Evolutionary conservation across 768 basidiomycete species (phyloP), one percentile per base, ranked within the genome.

Genomic region (Leucocoprinus leucothites): DNA sequence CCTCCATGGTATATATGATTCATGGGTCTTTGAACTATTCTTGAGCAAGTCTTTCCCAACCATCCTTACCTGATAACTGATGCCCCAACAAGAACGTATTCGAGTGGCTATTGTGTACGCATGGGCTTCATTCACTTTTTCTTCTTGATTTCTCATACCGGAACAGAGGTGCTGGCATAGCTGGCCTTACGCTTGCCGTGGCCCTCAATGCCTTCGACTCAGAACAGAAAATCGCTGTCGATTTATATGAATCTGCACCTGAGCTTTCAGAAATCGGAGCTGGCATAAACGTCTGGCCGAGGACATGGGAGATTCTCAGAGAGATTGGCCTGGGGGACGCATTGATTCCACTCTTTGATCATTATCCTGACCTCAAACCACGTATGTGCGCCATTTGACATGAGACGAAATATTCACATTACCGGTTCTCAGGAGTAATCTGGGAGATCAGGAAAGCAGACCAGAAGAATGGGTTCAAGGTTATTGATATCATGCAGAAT

Each of bases 191-290:
- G 22, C 62, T 73, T 21, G 74, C 73, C 1, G 63, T 68, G 0
- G 68, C 70, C 1, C 54, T 76, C 24, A 63, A 65, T 11, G 64
- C 63, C 49, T 57, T 58, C 22, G 54, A 62, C 46, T 56, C 44
- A 26, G 57, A 63, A 44, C 53, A 58, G 44, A 60, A 56, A 1
- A 57, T 70, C 9, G 64, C 69, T 0, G 62, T 79, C 7, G 68
- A 72, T 16, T 55, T 79, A 13, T 80, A 74, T 58, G 78, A 80
- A 50, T 67, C 72, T 8, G 66, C 75, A 1, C 59, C 71, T 0
- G 60, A 61, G n/a, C 68, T 79, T 40, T 68, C 69, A 2, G 72
- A 75, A 40, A 64, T 75, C 31, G 78, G 78, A 7, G 77, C 77
- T 16, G 78, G 77, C 1, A 71, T 80, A 43, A 66, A 63, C 3